Base-by-base conservation (phyloP, 2,329 filamentous ascomycete genomes). In the Sclerotinia borealis region DNA sequence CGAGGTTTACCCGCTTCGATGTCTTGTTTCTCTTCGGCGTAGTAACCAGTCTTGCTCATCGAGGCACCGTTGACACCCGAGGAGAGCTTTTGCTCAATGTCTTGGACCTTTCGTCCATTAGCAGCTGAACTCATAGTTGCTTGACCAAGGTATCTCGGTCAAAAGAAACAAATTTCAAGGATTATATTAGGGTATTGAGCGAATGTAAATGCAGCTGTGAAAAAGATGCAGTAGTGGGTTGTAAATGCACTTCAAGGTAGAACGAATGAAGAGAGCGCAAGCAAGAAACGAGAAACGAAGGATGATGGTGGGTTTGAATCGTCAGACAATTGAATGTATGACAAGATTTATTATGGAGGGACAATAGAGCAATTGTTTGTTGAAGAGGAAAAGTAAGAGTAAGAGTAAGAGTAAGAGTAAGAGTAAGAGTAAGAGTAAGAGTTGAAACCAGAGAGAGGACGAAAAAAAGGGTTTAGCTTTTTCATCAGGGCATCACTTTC, bases 21-120 rank as follows among this genome's bases (percentile, higher is more conserved):
- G 37, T 41, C n/a, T 65, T 51, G 58, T 52, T 55, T 52, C 52
- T 64, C 59, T 58, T 41, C 36, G 61, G 59, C 6, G 39, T 27
- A 49, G 39, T 27, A 49, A 48, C 48, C 36, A 27, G 39, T 15
- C n/a, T 41, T 34, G 41, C 25, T 50, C 25, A 63, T 59, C 45
- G 34, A 51, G 15, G 43, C 29, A 36, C 31, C 37, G 45, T 56
- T 22, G 19, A 31, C 31, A 36, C 41, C 54, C 56, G 22, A 29
- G 34, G 19, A 19, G 52, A 64, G 59, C 43, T 49, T 41, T 34
- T 65, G 60, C 63, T 68, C 66, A 17, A 50, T 36, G 39, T 63
- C 54, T 48, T 58, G 22, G 45, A 65, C 63, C 63, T 67, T 68
- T 63, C 59, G 63, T 60, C 45, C 50, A 61, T 69, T 68, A 67